Evolutionary conservation across 208 protist genomes (phyloP).

Genomic region (Acanthamoeba culbertsoni): DNA sequence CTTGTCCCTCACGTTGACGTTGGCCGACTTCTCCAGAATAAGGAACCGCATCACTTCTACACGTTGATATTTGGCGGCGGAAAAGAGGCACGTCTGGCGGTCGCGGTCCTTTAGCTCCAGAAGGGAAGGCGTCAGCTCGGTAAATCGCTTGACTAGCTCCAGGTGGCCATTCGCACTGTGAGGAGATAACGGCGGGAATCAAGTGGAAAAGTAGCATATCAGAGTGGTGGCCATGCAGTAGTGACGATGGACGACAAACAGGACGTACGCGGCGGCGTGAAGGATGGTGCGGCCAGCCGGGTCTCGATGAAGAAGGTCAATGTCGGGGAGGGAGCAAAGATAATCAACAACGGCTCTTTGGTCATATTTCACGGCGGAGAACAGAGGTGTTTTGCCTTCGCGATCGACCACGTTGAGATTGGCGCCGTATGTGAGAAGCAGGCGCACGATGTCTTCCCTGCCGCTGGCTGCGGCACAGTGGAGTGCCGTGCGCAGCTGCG

Average conservation of each 20-base stretch:
- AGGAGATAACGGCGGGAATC: background rate
- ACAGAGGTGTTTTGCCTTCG: background rate
- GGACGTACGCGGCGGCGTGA: background rate
- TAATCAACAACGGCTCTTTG: background rate
- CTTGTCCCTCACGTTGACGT: background rate
- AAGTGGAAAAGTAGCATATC: background rate
- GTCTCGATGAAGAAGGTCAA: background rate
- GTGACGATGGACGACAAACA: too few relatives aligned
- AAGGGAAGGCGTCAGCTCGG: background rate
- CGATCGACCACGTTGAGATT: background rate
- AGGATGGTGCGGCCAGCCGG: background rate
- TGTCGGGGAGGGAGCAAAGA: background rate
- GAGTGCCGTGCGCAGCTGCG: background rate
- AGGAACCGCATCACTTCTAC: background rate
- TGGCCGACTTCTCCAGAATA: background rate
- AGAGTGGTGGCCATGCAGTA: too few relatives aligned
- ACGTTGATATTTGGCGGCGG: background rate
- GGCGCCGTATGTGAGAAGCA: background rate
- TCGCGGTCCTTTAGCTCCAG: background rate
- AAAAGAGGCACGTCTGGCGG: background rate
- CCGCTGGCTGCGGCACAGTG: background rate
- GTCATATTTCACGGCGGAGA: constrained; percentile 22
- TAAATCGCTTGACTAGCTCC: background rate
- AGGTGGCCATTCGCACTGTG: background rate
- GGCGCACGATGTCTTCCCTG: background rate